Evolutionary conservation across 768 basidiomycete species (phyloP).

Genomic region (Favolaschia claudopus): DNA sequence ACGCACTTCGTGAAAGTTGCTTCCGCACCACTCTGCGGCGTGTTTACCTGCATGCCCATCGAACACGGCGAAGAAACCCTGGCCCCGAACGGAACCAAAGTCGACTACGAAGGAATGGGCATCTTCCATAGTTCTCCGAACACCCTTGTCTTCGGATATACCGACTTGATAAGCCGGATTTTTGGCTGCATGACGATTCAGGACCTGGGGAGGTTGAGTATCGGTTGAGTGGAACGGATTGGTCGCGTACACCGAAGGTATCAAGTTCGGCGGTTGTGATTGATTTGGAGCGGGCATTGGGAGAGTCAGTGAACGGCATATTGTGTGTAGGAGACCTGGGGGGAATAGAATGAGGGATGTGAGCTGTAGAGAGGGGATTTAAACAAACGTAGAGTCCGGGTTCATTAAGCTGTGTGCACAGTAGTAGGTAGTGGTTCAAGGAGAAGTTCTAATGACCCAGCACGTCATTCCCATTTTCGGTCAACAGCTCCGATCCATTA

Average conservation of each 20-base stretch:
- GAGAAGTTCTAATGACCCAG: too few species aligned
- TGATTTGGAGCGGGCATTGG: conserved; percentile 83
- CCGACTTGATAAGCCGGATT: conserved; percentile 76
- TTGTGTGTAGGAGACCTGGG: too few species aligned
- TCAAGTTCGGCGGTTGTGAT: conserved; percentile 81
- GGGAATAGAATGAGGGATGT: too few species aligned
- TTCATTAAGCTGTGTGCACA: too few species aligned
- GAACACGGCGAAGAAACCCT: conserved; percentile 98
- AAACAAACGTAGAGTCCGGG: too few species aligned
- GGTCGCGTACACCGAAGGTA: conserved; percentile 72
- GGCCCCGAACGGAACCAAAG: conserved; percentile 88
- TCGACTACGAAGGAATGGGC: conserved; percentile 96
- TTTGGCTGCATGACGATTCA: conserved; percentile 78
- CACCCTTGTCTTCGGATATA: conserved; percentile 85
- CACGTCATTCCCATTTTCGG: too few species aligned
- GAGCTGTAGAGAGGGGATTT: too few species aligned
- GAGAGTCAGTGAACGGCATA: conserved; percentile 51
- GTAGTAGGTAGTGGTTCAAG: too few species aligned
- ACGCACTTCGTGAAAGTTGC: conserved; percentile 90
- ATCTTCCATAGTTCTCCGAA: conserved; percentile 96
- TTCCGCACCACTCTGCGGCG: conserved; percentile 98
- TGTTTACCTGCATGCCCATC: conserved; percentile 99
- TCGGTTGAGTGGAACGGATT: background rate
- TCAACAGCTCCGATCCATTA: too few species aligned
- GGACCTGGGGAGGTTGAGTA: conserved; percentile 50